Conservation (phyloP, 106 monocot genomes). For the Xerophyta viscosa region DNA sequence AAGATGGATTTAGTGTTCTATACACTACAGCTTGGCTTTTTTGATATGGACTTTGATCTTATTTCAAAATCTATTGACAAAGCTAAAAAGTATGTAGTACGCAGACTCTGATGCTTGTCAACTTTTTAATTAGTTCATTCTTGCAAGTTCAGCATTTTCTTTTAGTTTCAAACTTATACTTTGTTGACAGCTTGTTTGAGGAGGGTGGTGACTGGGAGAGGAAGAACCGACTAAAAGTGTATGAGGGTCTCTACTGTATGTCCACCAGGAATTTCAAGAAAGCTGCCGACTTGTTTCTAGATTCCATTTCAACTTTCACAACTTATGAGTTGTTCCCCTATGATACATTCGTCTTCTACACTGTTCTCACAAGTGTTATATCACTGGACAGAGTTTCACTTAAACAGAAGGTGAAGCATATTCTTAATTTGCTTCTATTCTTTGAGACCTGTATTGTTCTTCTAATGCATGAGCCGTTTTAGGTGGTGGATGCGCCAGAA, state of each 20-base stretch:
- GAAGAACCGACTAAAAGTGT: constrained; percentile 95
- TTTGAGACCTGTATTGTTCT: background rate
- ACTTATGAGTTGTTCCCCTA: constrained; percentile 95
- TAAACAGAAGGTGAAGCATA: constrained; percentile 71
- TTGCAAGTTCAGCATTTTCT: background rate
- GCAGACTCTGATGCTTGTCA: background rate
- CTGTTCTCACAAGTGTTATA: constrained; percentile 84
- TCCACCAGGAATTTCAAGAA: constrained; percentile 92
- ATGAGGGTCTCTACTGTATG: constrained; percentile 94
- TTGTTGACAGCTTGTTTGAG: constrained; percentile 82
- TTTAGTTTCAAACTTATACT: background rate
- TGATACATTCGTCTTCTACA: constrained; percentile 93
- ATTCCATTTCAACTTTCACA: constrained; percentile 97
- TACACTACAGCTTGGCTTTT: constrained; percentile 88
- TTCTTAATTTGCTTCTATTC: background rate
- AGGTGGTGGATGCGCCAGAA: constrained; percentile 97
- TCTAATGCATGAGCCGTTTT: background rate
- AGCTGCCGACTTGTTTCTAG: constrained; percentile 80
- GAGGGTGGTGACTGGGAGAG: constrained; percentile 99
- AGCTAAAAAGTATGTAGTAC: constrained; percentile 74
- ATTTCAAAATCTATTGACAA: constrained; percentile 92
- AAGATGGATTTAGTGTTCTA: constrained; percentile 99
- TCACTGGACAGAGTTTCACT: constrained; percentile 93
- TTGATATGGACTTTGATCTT: constrained; percentile 91
- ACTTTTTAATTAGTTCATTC: background rate